Evolutionary conservation across 495 filamentous ascomycete genomes (phyloP), one percentile per base, ranked within the genome.

Genomic region (Neurospora intermedia): DNA sequence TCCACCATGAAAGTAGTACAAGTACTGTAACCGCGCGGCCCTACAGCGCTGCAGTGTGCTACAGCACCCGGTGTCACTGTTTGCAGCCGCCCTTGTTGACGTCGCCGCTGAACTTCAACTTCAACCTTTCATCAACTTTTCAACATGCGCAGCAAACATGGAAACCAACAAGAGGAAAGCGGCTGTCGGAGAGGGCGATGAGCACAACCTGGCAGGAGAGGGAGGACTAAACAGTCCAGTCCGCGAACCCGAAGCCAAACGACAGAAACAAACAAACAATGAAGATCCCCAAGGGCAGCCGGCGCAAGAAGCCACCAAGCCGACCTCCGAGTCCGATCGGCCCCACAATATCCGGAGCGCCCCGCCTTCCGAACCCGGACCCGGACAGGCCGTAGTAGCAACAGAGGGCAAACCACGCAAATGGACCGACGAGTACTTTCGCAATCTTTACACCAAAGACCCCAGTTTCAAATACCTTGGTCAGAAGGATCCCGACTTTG

Each of bases 401-500:
- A 23, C 41, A 3, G 18, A 3, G 4, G 1, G 6, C 6, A 38
- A 38, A 23, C 71, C 4, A 16, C 20, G 46, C n/a, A 46, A 70
- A 8, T 74, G 75, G 46, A 74, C 76, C 41, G 84, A 84, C 38
- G 70, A 69, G 8, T 82, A 84, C 66, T 85, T 81, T 71, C 78
- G 73, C 18, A 71, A 74, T 9, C 78, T 85, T 0, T 85, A 85
- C 70, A 43, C 74, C 2, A 72, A 74, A 1, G 80, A 81, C 23
- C 78, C 75, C 0, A 76, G 82, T 75, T 85, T 85, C 72, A 72
- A 70, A 11, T 70, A 76, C 23, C 82, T 85, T 15, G 82, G 76
- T 0, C 73, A 74, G 46, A 70, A 77, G 46, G 78, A 85, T 43
- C 41, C 80, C 0, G 75, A 77, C 2, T 83, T 85, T 69, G 73